phyloP scores from a whole-genome alignment of 2,329 filamentous ascomycete species.

The Colletotrichum tropicale region DNA sequence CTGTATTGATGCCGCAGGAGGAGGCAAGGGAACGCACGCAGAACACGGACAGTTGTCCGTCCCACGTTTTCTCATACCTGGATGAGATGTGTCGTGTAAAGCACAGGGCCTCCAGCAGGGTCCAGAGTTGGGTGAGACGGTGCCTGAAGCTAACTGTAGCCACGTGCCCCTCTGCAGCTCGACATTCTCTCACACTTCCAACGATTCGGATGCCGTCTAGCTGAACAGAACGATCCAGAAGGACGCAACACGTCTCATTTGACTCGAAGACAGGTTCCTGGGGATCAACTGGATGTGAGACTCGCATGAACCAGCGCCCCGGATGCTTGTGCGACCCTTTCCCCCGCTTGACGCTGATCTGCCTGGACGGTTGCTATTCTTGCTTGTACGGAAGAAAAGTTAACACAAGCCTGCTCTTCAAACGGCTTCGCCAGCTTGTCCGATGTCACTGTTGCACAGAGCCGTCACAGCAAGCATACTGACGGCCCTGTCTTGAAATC shows the following conservation, averaged over 20 bases:
- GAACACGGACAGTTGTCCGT: conserved; percentile 1
- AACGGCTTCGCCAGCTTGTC: not conserved
- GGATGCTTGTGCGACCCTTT: not conserved
- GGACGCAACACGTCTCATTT: not conserved
- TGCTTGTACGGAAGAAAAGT: not conserved
- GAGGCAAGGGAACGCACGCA: not conserved
- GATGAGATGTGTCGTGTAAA: not conserved
- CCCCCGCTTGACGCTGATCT: not conserved
- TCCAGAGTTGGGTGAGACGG: not conserved
- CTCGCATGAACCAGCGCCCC: not conserved
- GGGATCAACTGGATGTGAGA: not conserved
- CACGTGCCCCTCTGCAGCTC: not conserved
- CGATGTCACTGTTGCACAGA: not conserved
- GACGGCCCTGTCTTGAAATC: not conserved
- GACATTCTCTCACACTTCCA: not conserved
- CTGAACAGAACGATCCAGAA: not conserved
- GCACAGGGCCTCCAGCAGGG: not conserved
- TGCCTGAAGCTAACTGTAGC: not conserved
- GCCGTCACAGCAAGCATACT: not conserved
- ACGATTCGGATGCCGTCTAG: not conserved
- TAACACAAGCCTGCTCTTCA: not conserved
- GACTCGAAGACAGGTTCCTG: not conserved
- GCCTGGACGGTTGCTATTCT: not conserved
- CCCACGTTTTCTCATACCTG: conserved; percentile 9
- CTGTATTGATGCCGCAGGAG: not conserved